A percentile compares a stretch with the other conserved stretches of the same genome.
phyloP scores from a whole-genome alignment of 805 yeast genomes.

The Yarrowia alimentaria region DNA sequence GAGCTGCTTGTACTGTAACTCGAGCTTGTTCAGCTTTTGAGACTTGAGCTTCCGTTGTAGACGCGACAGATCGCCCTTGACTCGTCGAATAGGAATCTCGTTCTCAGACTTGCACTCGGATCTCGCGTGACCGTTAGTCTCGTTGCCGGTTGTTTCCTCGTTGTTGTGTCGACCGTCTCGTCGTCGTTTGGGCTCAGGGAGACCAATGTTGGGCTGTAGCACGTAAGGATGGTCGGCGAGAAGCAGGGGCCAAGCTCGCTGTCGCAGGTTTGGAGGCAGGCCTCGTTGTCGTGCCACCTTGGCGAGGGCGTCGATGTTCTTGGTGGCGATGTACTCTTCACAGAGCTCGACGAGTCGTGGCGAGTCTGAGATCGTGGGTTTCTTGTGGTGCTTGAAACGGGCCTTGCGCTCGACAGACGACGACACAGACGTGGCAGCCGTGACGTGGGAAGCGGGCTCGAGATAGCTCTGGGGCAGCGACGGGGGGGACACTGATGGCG shows the following conservation, averaged over 20 bases:
- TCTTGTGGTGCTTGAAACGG: slow-evolving; percentile 40
- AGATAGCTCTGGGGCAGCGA: slow-evolving; percentile 23
- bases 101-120: slow-evolving; percentile 29
- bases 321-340: slow-evolving; percentile 52
- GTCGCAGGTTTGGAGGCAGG: slow-evolving; percentile 76
- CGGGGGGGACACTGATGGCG: slow-evolving; percentile 21
- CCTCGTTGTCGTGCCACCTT: slow-evolving; percentile 79
- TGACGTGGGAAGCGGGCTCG: slow-evolving; percentile 12
- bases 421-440: slow-evolving; percentile 17
- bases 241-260: slow-evolving; percentile 79
- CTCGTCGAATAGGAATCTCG: slow-evolving; percentile 36
- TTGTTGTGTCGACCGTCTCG: slow-evolving; percentile 29
- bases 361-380: slow-evolving; percentile 47
- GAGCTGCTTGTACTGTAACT: slow-evolving; percentile 18
- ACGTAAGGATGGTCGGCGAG: slow-evolving; percentile 84
- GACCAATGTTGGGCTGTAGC: slow-evolving; percentile 65
- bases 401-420: slow-evolving; percentile 20
- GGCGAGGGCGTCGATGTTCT: slow-evolving; percentile 74
- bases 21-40: slow-evolving; percentile 18
- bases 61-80: slow-evolving; percentile 39
- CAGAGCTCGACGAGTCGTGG: slow-evolving; percentile 56
- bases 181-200: slow-evolving; percentile 45
- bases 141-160: too few species aligned
- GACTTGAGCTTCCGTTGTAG: slow-evolving; percentile 32
- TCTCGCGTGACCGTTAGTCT: too few species aligned